Evolutionary conservation across 2,329 filamentous ascomycete species (phyloP), one percentile per base, ranked within the genome.

Genomic region (Cryphonectria parasitica): DNA sequence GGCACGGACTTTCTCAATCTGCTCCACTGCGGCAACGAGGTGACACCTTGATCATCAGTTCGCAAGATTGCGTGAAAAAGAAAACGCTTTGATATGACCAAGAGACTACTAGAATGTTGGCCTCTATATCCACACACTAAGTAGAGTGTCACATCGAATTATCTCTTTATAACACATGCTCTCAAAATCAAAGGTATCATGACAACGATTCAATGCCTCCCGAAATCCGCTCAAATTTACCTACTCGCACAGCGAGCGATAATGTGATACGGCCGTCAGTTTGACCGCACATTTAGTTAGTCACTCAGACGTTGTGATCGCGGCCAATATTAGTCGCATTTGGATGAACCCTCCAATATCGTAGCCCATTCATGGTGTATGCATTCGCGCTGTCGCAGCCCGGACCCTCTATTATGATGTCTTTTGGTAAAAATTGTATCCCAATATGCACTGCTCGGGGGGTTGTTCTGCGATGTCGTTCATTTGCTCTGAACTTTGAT

Each of bases 401-500:
- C 39, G 3, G 19, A 7, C 22, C 54, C 25, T 41, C 22, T 41
- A 6, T 45, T 11, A 17, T 43, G 36, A 43, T 43, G 36, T 5
- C 13, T 25, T 13, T 56, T 6, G 31, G 25, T 39, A 10, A 5
- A 17, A 2, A 7, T 64, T 56, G 43, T 4, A 25, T 11, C 43
- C 43, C 28, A 31, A 13, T 43, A 31, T 34, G 36, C 49, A 34
- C 8, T n/a, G 25, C n/a, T 60, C 22, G 65, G 22, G 19, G n/a
- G 3, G 36, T 25, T 25, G n/a, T 43, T 28, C 34, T 5, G 54
- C 15, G n/a, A n/a, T n/a, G n/a, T 31, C 6, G 28, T 52, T 28
- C 39, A 72, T 70, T 72, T 72, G 70, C 68, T 70, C 22, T 70
- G 68, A 25, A 68, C 41, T 28, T 64, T 69, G 39, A 72, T 72